Conservation (phyloP, 2,329 filamentous ascomycete genomes). For the Xylariaceae sp. region DNA sequence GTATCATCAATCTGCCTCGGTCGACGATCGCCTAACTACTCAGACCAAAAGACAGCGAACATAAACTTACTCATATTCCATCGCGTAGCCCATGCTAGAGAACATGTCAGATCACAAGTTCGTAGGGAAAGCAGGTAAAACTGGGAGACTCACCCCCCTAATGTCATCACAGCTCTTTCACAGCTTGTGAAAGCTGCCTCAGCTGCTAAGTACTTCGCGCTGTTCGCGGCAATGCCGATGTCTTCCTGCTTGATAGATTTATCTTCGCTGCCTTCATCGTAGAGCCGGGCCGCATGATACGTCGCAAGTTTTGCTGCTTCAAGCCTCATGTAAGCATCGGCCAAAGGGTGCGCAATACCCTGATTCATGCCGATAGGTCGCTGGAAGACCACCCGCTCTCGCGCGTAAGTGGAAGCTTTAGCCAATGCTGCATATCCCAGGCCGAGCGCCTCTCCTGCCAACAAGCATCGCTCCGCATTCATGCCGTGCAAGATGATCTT, state of each 20-base stretch:
- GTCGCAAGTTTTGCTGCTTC: conserved; percentile 63
- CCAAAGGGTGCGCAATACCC: conserved; percentile 61
- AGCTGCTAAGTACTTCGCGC: conserved; percentile 66
- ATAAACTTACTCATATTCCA: conserved; percentile 48
- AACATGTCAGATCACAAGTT: too few species aligned
- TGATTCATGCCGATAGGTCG: conserved; percentile 64
- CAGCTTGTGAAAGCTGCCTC: conserved; percentile 62
- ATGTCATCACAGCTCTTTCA: conserved; percentile 55
- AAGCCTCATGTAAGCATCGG: conserved; percentile 61
- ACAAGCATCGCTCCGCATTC: conserved; percentile 72
- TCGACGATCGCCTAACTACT: too few species aligned
- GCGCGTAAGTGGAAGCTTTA: conserved; percentile 62
- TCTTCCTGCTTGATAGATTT: conserved; percentile 48
- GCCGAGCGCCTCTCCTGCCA: conserved; percentile 76
- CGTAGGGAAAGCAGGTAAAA: too few species aligned
- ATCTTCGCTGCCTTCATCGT: conserved; percentile 48
- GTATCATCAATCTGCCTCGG: too few species aligned
- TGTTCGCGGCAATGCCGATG: conserved; percentile 63
- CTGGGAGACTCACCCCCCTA: conserved; percentile 37
- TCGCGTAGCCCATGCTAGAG: conserved; percentile 57
- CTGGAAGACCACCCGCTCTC: conserved; percentile 62
- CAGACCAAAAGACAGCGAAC: too few species aligned
- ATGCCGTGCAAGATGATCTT: conserved; percentile 74
- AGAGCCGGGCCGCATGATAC: conserved; percentile 61
- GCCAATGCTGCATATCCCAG: conserved; percentile 69